A percentile compares a stretch with the other conserved stretches of the same genome.
phyloP scores from a whole-genome alignment of 805 yeast species.

The Lachancea waltii region DNA sequence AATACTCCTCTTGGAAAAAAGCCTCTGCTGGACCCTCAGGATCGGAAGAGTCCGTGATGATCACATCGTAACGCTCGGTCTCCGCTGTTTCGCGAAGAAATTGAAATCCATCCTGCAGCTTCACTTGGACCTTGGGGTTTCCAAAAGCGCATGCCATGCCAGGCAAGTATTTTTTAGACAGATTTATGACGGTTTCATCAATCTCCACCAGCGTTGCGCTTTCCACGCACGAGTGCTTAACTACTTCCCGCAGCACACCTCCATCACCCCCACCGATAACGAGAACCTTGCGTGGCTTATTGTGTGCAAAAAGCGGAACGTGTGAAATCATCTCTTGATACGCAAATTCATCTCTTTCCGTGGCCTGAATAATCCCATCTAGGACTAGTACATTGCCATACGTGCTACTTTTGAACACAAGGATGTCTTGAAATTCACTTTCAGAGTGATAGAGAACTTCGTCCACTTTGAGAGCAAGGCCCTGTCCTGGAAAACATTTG shows the following conservation, averaged over 20 bases:
- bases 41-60: conserved; percentile 88
- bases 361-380: conserved; percentile 86
- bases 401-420: conserved; percentile 65
- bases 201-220: conserved; percentile 78
- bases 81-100: conserved; percentile 43
- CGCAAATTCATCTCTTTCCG: conserved; percentile 89
- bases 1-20: conserved; percentile 73
- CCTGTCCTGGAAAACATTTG: conserved; percentile 81
- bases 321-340: conserved; percentile 91
- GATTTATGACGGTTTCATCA: conserved; percentile 72
- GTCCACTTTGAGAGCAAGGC: conserved; percentile 58
- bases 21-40: conserved; percentile 96
- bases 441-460: conserved; percentile 57
- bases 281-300: conserved; percentile 64
- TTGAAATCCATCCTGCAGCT: conserved; percentile 79
- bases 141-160: conserved; percentile 61
- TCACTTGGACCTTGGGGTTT: conserved; percentile 59
- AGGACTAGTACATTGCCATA: conserved; percentile 86
- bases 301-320: conserved; percentile 72
- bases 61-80: conserved; percentile 59
- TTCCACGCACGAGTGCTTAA: conserved; percentile 63
- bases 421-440: conserved; percentile 74
- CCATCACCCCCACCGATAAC: conserved; percentile 97
- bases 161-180: conserved; percentile 68
- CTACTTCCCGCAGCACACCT: conserved; percentile 83